These are phyloP conservation scores for Amanita fuliginea DNA, from an alignment of 768 basidiomycete genomes.

Conservation along the genomic window DNA sequence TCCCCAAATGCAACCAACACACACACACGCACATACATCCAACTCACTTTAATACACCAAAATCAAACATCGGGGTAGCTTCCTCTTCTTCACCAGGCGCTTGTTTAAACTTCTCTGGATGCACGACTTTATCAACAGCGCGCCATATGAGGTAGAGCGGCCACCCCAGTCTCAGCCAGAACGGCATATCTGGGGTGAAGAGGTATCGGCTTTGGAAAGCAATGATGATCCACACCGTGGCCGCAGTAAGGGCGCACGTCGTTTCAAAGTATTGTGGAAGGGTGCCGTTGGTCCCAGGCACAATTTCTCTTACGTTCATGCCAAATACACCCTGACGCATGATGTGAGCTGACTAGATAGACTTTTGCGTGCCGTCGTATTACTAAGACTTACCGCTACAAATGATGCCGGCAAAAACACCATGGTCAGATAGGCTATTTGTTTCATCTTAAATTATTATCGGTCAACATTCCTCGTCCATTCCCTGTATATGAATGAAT, in stretches of 20 bases:
- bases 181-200: constrained; percentile 15
- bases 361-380: too few relatives aligned
- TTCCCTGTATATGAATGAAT: too few relatives aligned
- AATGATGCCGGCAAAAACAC: constrained; percentile 50
- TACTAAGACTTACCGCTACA: constrained; percentile 31
- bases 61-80: background rate
- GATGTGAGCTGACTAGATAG: background rate
- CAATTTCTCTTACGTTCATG: constrained; percentile 45
- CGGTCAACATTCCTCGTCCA: background rate
- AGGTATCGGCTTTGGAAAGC: constrained; percentile 38
- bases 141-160: constrained; percentile 17
- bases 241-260: constrained; percentile 34
- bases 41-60: background rate
- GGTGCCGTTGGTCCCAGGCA: constrained; percentile 22
- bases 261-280: constrained; percentile 29
- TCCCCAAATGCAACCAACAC: too few relatives aligned
- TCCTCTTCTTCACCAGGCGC: background rate
- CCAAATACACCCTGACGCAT: constrained; percentile 38
- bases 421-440: constrained; percentile 55
- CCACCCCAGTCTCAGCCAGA: constrained; percentile 26
- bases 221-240: constrained; percentile 47
- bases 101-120: background rate
- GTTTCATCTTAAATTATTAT: constrained; percentile 30
- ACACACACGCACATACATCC: too few relatives aligned
- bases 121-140: background rate